A percentile compares a stretch with the other conserved stretches of the same genome.
Evolutionary conservation across 2,329 filamentous ascomycete species (phyloP).

Genomic region (Aspergillus brasiliensis): DNA sequence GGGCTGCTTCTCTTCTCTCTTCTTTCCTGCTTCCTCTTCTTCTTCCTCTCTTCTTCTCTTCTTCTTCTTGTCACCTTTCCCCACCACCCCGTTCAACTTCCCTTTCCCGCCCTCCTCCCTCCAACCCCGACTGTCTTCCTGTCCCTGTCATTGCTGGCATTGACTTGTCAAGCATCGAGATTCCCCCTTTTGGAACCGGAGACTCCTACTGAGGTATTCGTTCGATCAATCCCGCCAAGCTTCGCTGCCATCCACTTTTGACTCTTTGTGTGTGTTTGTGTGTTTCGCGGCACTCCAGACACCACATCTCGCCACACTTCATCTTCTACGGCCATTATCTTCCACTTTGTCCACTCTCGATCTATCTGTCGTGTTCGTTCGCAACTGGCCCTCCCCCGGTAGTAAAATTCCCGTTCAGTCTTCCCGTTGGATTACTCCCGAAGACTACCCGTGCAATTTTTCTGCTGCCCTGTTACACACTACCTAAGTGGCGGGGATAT

Average conservation of each 20-base stretch:
- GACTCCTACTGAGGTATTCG: conserved; percentile 22
- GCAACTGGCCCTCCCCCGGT: background rate
- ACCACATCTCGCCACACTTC: conserved; percentile 22
- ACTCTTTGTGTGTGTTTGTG: conserved; percentile 24
- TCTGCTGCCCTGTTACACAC: conserved; percentile 7
- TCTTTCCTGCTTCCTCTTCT: background rate
- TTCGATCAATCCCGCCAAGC: conserved; percentile 18
- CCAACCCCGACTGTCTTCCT: conserved; percentile 30
- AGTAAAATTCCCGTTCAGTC: background rate
- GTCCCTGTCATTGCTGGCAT: conserved; percentile 48
- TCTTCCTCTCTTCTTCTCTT: conserved; percentile 15
- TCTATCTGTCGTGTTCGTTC: background rate
- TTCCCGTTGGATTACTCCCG: background rate
- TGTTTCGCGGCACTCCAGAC: conserved; percentile 22
- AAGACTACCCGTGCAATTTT: background rate
- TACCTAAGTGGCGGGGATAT: conserved; percentile 4
- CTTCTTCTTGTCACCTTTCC: conserved; percentile 20
- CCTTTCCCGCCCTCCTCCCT: conserved; percentile 25
- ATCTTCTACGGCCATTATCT: background rate
- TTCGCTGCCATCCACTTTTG: conserved; percentile 20
- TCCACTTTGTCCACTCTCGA: background rate
- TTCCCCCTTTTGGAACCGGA: conserved; percentile 31
- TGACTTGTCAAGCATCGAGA: conserved; percentile 53
- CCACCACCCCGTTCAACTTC: conserved; percentile 24
- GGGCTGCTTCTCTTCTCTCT: conserved; percentile 5